These are phyloP conservation scores for Polyrhizophydium stewartii DNA, from an alignment of 371 early-diverging fungal species.

Conservation along the genomic window DNA sequence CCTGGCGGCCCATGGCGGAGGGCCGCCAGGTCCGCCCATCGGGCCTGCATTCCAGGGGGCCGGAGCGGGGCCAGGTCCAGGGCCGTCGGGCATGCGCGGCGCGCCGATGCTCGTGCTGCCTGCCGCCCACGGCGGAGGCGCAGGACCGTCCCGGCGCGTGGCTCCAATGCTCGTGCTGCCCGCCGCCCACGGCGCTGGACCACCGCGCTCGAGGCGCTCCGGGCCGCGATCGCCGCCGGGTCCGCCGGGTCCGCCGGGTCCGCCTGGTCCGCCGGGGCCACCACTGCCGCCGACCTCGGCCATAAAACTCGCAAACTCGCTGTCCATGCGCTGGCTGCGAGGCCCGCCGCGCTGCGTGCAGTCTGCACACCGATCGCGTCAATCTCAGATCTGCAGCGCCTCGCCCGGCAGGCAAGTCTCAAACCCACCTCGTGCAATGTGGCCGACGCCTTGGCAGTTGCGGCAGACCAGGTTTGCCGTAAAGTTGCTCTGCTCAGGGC, in stretches of 20 bases:
- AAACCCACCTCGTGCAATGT: conserved; percentile 59
- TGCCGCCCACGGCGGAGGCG: too few species aligned
- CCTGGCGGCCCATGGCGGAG: not conserved
- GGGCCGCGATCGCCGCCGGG: too few species aligned
- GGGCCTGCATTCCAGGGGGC: too few species aligned
- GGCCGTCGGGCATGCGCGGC: too few species aligned
- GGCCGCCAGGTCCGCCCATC: not conserved
- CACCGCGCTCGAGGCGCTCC: too few species aligned
- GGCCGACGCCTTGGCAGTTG: conserved; percentile 88
- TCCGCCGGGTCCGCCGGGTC: not conserved
- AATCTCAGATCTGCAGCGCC: not conserved
- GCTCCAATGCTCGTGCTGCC: too few species aligned
- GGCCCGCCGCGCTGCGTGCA: conserved; percentile 73
- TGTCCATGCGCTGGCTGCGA: conserved; percentile 79
- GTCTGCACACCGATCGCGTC: conserved; percentile 15
- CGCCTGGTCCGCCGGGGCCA: not conserved
- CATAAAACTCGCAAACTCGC: conserved; percentile 86
- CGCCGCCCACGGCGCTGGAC: not conserved
- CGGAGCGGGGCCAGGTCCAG: too few species aligned
- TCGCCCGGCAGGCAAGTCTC: not conserved
- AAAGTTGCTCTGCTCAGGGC: conserved; percentile 84
- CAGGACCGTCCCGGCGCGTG: too few species aligned
- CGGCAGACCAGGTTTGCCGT: conserved; percentile 83
- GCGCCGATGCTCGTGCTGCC: too few species aligned
- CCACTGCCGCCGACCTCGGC: conserved; percentile 51